Conservation (phyloP, 1,284 basidiomycete species). For the Puccinia triticina region DNA sequence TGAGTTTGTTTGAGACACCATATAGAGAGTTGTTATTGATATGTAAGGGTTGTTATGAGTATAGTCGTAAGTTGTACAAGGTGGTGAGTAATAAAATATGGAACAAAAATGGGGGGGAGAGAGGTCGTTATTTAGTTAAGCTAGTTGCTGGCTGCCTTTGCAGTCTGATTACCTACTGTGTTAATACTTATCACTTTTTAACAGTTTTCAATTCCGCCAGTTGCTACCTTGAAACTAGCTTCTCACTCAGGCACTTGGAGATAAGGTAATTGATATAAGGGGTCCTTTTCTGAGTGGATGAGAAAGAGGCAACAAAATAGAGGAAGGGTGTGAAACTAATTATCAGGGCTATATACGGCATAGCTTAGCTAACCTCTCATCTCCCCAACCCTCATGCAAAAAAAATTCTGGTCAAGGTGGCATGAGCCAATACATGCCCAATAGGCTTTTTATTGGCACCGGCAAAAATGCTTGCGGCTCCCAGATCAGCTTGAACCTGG, state of each 20-base stretch:
- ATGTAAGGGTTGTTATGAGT: too few relatives aligned
- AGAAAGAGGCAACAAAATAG: not conserved
- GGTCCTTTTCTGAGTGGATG: not conserved
- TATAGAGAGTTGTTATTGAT: too few relatives aligned
- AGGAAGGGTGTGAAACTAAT: constrained; percentile 64
- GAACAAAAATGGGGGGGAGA: too few relatives aligned
- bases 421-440: constrained; percentile 79
- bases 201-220: constrained; percentile 53
- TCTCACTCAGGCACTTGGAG: constrained; percentile 52
- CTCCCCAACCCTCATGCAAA: constrained; percentile 85
- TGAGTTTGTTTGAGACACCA: too few relatives aligned
- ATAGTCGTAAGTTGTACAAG: too few relatives aligned
- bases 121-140: too few relatives aligned
- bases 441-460: constrained; percentile 66
- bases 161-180: too few relatives aligned
- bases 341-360: constrained; percentile 87
- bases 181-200: too few relatives aligned
- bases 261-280: not conserved
- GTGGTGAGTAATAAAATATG: too few relatives aligned
- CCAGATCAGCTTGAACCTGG: constrained; percentile 81
- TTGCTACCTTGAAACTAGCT: constrained; percentile 52
- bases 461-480: constrained; percentile 90
- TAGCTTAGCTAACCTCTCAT: constrained; percentile 89
- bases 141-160: too few relatives aligned
- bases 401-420: constrained; percentile 79